phyloP scores from a whole-genome alignment of 2,329 filamentous ascomycete species.

The Microcera coccophila region DNA sequence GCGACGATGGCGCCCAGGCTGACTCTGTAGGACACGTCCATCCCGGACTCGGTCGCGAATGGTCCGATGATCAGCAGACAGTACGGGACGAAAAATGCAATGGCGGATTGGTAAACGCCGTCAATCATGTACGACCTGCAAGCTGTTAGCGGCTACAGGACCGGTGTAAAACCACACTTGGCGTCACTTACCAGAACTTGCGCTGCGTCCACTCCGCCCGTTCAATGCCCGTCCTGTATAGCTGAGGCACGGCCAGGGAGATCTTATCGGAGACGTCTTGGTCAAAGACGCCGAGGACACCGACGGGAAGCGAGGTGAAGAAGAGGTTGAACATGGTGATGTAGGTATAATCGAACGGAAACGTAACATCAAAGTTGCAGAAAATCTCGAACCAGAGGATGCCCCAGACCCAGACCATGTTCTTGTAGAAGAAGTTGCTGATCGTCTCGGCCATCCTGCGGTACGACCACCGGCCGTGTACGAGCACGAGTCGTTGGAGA shows the following conservation, averaged over 20 bases:
- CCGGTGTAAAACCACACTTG: neutral
- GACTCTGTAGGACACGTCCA: slow-evolving; percentile 72
- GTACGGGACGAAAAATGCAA: slow-evolving; percentile 91
- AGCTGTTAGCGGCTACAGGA: no score
- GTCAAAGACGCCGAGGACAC: slow-evolving; percentile 93
- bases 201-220: slow-evolving; percentile 90
- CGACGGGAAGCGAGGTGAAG: slow-evolving; percentile 89
- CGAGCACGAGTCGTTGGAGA: slow-evolving; percentile 86
- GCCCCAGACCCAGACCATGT: slow-evolving; percentile 97
- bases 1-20: slow-evolving; percentile 86
- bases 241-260: slow-evolving; percentile 90
- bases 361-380: slow-evolving; percentile 98
- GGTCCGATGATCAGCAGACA: slow-evolving; percentile 67
- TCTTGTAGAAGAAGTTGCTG: slow-evolving; percentile 98
- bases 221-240: slow-evolving; percentile 93
- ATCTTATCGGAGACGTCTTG: slow-evolving; percentile 94
- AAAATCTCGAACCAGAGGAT: slow-evolving; percentile 98
- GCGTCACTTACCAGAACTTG: slow-evolving; percentile 83
- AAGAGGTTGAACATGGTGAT: slow-evolving; percentile 99
- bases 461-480: slow-evolving; percentile 97
- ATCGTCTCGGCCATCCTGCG: slow-evolving; percentile 96
- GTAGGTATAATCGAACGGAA: no score
- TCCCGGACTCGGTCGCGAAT: slow-evolving; percentile 68
- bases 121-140: slow-evolving; percentile 92
- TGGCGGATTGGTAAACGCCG: slow-evolving; percentile 88